A percentile compares a stretch with the other conserved stretches of the same genome.
phyloP scores from a whole-genome alignment of 2,329 filamentous ascomycete genomes.

The Mycogone perniciosa region DNA sequence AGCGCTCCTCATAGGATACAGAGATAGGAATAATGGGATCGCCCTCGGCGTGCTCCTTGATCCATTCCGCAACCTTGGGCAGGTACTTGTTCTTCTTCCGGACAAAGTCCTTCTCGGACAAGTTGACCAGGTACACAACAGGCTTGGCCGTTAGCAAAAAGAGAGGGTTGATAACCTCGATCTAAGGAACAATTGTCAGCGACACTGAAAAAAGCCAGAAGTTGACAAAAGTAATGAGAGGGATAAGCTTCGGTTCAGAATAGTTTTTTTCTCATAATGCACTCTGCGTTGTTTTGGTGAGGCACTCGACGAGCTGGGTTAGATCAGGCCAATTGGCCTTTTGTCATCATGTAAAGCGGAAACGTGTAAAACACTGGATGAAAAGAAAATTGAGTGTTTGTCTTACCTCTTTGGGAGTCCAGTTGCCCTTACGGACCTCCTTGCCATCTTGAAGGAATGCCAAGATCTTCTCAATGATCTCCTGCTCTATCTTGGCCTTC shows the following conservation, averaged over 20 bases:
- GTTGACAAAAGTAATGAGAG: constrained; percentile 9
- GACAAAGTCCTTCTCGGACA: constrained; percentile 94
- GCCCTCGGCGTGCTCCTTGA: constrained; percentile 80
- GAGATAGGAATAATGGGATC: constrained; percentile 93
- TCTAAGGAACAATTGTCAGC: constrained; percentile 43
- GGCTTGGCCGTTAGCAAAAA: constrained; percentile 95
- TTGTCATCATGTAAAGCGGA: constrained; percentile 78
- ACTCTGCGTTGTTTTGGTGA: constrained; percentile 68
- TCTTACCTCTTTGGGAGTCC: constrained; percentile 91
- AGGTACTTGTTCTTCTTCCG: constrained; percentile 99
- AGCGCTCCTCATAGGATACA: constrained; percentile 84
- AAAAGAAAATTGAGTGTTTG: constrained; percentile 18
- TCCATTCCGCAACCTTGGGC: constrained; percentile 87
- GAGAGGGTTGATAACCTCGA: constrained; percentile 95
- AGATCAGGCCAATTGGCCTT: constrained; percentile 89
- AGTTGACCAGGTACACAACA: constrained; percentile 92
- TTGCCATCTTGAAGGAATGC: constrained; percentile 80
- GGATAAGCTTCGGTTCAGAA: constrained; percentile 50
- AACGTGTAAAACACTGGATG: constrained; percentile 9
- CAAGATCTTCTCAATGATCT: constrained; percentile 85
- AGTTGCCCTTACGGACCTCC: constrained; percentile 85
- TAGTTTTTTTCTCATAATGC: constrained; percentile 78
- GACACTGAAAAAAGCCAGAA: not conserved
- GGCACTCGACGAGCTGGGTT: constrained; percentile 99
- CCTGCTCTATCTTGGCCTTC: constrained; percentile 91